Percentiles rank a stretch among this genome's conserved stretches.
phyloP scores from a whole-genome alignment of 208 protist species.

The Acanthamoeba royreba region DNA sequence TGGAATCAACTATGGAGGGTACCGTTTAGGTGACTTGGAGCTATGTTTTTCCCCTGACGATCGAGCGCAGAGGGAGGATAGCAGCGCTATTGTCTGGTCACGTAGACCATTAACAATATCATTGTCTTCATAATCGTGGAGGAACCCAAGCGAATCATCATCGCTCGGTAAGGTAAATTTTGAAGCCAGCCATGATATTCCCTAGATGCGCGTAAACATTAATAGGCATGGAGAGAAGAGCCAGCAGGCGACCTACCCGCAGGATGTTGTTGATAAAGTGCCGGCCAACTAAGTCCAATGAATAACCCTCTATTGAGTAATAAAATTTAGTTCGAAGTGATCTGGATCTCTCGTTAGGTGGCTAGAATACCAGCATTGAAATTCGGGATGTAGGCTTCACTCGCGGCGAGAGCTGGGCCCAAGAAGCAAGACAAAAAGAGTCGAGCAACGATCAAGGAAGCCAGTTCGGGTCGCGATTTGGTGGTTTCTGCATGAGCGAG shows the following conservation, averaged over 20 bases:
- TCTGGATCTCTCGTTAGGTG: too few species aligned
- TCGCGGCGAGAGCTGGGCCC: not conserved
- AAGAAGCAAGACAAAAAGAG: constrained; percentile 16
- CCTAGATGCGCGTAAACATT: not conserved
- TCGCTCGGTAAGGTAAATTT: not conserved
- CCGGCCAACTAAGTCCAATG: not conserved
- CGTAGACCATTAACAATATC: not conserved
- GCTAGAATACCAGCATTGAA: constrained; percentile 23
- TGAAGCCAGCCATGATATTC: not conserved
- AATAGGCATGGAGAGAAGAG: too few species aligned
- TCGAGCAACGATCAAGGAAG: not conserved
- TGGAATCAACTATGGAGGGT: not conserved
- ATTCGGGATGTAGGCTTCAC: not conserved
- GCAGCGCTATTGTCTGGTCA: not conserved
- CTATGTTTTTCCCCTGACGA: not conserved
- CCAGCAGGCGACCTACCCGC: too few species aligned
- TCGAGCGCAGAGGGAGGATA: not conserved
- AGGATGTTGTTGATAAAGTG: not conserved
- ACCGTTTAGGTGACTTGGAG: not conserved
- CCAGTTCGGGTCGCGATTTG: not conserved
- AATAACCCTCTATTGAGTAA: not conserved
- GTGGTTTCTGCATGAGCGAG: not conserved
- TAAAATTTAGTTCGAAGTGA: not conserved
- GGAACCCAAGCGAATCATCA: not conserved
- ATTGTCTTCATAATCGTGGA: not conserved